Percentiles rank a stretch among this genome's conserved stretches.
These are phyloP conservation scores for Solanum hybrid DNA, from an alignment of 305 asterid genomes.

Conservation along the genomic window DNA sequence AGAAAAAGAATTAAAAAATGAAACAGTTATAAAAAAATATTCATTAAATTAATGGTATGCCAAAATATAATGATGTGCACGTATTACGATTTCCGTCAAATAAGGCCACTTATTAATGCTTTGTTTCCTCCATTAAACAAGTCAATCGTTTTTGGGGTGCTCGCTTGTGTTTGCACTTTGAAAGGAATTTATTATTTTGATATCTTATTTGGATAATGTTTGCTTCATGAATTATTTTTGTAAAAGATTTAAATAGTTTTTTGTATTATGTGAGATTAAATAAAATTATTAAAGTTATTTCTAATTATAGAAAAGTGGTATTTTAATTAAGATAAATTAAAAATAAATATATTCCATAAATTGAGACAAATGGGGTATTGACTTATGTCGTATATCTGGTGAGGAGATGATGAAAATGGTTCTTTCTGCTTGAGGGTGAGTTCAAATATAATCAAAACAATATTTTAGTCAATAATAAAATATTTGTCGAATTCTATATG, in stretches of 20 bases:
- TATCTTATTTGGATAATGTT: not conserved
- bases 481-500: not conserved
- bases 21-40: not conserved
- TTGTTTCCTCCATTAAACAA: not conserved
- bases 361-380: not conserved
- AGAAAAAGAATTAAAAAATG: not conserved
- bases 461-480: not conserved
- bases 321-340: not conserved
- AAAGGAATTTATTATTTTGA: not conserved
- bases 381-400: not conserved
- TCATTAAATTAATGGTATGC: not conserved
- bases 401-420: not conserved
- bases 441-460: not conserved
- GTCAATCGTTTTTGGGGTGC: not conserved
- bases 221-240: not conserved
- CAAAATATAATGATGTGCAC: not conserved
- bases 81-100: not conserved
- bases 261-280: not conserved
- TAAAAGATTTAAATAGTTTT: not conserved
- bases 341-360: not conserved
- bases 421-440: not conserved
- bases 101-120: not conserved
- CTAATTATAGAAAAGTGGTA: not conserved
- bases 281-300: not conserved
- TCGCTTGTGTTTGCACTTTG: not conserved